These are phyloP conservation scores for Hanseniaspora gamundiae DNA, from an alignment of 1,139 yeast species.

Conservation along the genomic window DNA sequence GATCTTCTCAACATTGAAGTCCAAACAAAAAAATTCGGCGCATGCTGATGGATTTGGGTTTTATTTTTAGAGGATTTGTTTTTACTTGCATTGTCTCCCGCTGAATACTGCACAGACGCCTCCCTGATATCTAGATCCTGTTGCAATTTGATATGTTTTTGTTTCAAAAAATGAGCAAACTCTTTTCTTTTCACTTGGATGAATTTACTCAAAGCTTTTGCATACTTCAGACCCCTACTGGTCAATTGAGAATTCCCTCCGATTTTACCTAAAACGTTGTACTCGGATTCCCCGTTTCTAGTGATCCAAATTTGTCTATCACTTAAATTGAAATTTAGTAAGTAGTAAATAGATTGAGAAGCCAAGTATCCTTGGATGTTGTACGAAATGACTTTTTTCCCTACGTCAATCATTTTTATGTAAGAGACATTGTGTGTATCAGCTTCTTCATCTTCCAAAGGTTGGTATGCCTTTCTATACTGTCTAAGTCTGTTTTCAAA, in stretches of 20 bases:
- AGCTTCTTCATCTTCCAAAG: slow-evolving; percentile 63
- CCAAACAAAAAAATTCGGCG: slow-evolving; percentile 76
- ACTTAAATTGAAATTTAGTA: slow-evolving; percentile 77
- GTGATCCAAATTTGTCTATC: slow-evolving; percentile 94
- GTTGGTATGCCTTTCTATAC: slow-evolving; percentile 83
- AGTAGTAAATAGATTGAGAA: slow-evolving; percentile 83
- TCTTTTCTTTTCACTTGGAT: slow-evolving; percentile 55
- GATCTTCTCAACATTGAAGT: slow-evolving; percentile 76
- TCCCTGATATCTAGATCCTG: slow-evolving; percentile 15
- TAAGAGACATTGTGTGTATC: slow-evolving; percentile 50
- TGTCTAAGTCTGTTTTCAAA: slow-evolving; percentile 72
- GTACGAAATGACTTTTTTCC: slow-evolving; percentile 83
- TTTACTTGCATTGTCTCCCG: slow-evolving; percentile 14
- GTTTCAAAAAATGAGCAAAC: slow-evolving; percentile 28
- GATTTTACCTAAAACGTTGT: slow-evolving; percentile 70
- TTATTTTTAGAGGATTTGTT: slow-evolving; percentile 18
- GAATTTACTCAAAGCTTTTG: slow-evolving; percentile 60
- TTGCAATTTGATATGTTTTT: slow-evolving; percentile 9
- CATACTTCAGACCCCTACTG: slow-evolving; percentile 61
- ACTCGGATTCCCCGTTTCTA: slow-evolving; percentile 85
- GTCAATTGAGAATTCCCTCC: slow-evolving; percentile 91
- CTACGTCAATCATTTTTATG: slow-evolving; percentile 92
- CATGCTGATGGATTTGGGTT: slow-evolving; percentile 26
- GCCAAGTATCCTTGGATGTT: slow-evolving; percentile 88
- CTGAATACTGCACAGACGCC: slow-evolving; percentile 9